Evolutionary conservation across 2,329 filamentous ascomycete species (phyloP).

Genomic region (Parafenestella ontariensis): DNA sequence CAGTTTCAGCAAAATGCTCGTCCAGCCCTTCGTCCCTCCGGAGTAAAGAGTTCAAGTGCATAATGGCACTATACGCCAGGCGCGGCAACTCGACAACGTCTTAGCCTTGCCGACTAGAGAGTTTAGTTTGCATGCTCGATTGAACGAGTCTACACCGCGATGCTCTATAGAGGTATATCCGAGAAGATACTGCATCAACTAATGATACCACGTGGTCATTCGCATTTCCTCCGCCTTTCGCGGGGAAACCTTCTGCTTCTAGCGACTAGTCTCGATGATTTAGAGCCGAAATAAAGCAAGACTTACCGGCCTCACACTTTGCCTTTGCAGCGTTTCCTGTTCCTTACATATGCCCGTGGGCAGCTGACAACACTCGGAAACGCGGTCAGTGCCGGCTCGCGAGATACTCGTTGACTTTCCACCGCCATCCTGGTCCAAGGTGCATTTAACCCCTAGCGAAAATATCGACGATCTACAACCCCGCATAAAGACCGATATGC

Average conservation of each 20-base stretch:
- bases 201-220: conserved; percentile 14
- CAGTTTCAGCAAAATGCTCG: conserved; percentile 81
- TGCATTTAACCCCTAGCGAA: conserved; percentile 12
- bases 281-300: conserved; percentile 4
- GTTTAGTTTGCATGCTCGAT: no score
- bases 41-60: conserved; percentile 26
- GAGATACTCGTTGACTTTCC: neutral
- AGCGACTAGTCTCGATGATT: conserved; percentile 12
- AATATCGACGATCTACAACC: conserved; percentile 20
- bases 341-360: conserved; percentile 21
- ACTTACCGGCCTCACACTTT: neutral
- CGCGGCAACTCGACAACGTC: neutral
- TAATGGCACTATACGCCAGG: neutral
- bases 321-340: conserved; percentile 11
- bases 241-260: conserved; percentile 13
- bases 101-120: neutral
- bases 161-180: neutral
- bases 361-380: conserved; percentile 14
- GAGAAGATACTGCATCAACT: neutral
- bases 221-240: conserved; percentile 6
- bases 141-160: conserved; percentile 3
- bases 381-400: neutral
- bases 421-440: conserved; percentile 4
- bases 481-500: conserved; percentile 16
- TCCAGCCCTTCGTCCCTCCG: conserved; percentile 77